Conservation (phyloP, 1,284 basidiomycete species). For the Xerocomus nothofagi region DNA sequence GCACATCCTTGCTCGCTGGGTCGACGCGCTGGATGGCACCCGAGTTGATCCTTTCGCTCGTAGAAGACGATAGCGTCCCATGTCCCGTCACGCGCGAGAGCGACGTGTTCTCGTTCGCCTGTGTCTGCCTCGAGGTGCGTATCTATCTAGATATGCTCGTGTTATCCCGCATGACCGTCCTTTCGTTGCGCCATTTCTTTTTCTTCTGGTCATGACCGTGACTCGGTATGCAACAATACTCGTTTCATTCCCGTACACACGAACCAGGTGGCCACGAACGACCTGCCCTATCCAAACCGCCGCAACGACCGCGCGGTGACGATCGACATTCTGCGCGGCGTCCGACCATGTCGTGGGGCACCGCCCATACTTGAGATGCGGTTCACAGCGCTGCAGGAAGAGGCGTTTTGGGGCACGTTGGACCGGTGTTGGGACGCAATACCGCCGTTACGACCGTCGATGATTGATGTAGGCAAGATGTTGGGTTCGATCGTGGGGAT, state of each 20-base stretch:
- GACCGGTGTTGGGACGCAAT: slow-evolving; percentile 45
- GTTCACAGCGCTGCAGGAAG: slow-evolving; percentile 16
- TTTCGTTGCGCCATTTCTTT: too few species aligned
- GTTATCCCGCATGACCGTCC: too few species aligned
- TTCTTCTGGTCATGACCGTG: too few species aligned
- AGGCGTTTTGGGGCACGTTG: slow-evolving; percentile 41
- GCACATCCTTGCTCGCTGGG: slow-evolving; percentile 52
- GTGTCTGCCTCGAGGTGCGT: slow-evolving; percentile 55
- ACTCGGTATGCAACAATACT: too few species aligned
- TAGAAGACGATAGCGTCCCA: slow-evolving; percentile 43
- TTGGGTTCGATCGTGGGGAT: slow-evolving; percentile 17
- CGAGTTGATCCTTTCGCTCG: slow-evolving; percentile 49
- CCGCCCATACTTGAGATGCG: slow-evolving; percentile 24
- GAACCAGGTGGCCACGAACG: slow-evolving; percentile 48
- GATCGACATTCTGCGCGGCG: slow-evolving; percentile 51
- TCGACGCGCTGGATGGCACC: slow-evolving; percentile 52
- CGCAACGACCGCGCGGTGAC: slow-evolving; percentile 55
- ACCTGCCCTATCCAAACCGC: slow-evolving; percentile 51
- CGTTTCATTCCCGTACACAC: too few species aligned
- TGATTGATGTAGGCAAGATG: slow-evolving; percentile 26
- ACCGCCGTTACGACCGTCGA: slow-evolving; percentile 29
- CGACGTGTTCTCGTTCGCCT: slow-evolving; percentile 58
- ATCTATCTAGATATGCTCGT: too few species aligned
- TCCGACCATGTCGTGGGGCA: slow-evolving; percentile 41
- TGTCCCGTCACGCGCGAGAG: slow-evolving; percentile 49